Evolutionary conservation across 129 eudicot genomes (phyloP).

Genomic region (Flaveria brownii): DNA sequence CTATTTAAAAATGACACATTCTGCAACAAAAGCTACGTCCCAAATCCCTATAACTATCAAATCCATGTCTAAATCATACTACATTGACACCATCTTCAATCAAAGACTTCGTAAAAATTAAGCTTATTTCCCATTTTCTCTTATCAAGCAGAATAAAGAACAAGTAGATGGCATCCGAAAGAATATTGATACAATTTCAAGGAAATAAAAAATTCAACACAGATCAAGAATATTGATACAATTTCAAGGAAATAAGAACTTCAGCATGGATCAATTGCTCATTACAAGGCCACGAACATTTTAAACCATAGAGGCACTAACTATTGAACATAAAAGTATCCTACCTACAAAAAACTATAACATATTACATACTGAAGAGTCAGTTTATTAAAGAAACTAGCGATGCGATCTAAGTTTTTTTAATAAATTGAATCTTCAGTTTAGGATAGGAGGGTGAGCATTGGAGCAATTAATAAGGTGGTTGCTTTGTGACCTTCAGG

Average conservation of each 20-base stretch:
- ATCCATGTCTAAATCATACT: not conserved
- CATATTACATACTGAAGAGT: not conserved
- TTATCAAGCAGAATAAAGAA: constrained; percentile 5
- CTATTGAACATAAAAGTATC: not conserved
- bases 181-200: not conserved
- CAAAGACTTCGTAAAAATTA: not conserved
- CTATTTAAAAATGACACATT: too few relatives aligned
- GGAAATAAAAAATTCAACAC: not conserved
- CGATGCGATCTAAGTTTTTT: too few relatives aligned
- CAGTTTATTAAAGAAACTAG: not conserved
- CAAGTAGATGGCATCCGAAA: not conserved
- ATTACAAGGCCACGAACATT: not conserved
- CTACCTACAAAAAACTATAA: not conserved
- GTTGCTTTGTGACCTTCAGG: too few relatives aligned
- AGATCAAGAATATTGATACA: not conserved
- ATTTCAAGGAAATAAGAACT: not conserved
- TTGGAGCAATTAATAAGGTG: too few relatives aligned
- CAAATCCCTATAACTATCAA: not conserved
- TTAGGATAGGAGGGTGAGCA: too few relatives aligned
- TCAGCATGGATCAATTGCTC: not conserved
- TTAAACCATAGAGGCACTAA: not conserved
- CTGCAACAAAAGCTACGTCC: not conserved
- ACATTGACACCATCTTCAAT: not conserved
- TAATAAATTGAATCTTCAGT: too few relatives aligned
- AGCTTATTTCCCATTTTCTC: not conserved